phyloP scores from a whole-genome alignment of 1,139 yeast species.

The Scheffersomyces segobiensis region DNA sequence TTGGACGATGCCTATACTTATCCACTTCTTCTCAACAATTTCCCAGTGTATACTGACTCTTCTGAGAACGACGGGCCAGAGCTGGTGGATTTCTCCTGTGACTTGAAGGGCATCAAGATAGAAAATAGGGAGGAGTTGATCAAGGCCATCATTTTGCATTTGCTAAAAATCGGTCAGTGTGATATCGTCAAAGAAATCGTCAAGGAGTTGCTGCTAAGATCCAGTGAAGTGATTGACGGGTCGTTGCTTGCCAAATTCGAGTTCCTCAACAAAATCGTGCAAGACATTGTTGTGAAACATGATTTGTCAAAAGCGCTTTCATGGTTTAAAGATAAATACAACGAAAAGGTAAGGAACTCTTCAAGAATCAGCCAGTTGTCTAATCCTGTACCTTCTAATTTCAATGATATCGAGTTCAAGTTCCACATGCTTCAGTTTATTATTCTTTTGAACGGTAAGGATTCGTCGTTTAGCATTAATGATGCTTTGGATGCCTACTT shows the following conservation, averaged over 20 bases:
- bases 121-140: constrained; percentile 37
- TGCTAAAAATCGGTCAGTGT: constrained; percentile 45
- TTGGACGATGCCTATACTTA: constrained; percentile 48
- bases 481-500: constrained; percentile 47
- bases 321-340: constrained; percentile 36
- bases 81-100: neutral
- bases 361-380: neutral
- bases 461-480: constrained; percentile 17
- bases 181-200: constrained; percentile 35
- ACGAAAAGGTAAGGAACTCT: constrained; percentile 9
- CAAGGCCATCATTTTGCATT: constrained; percentile 42
- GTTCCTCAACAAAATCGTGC: constrained; percentile 35
- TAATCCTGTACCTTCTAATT: constrained; percentile 5
- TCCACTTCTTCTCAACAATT: constrained; percentile 35
- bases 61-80: neutral
- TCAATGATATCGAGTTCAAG: constrained; percentile 52
- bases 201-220: constrained; percentile 20
- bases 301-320: constrained; percentile 33
- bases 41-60: constrained; percentile 20
- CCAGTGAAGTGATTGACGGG: constrained; percentile 23
- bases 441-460: constrained; percentile 36
- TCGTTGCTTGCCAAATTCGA: constrained; percentile 28
- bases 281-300: constrained; percentile 34
- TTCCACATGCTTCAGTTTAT: constrained; percentile 63
- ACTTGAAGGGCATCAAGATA: constrained; percentile 16